phyloP scores from a whole-genome alignment of 495 filamentous ascomycete genomes.

The Aspergillus bertholletiae region DNA sequence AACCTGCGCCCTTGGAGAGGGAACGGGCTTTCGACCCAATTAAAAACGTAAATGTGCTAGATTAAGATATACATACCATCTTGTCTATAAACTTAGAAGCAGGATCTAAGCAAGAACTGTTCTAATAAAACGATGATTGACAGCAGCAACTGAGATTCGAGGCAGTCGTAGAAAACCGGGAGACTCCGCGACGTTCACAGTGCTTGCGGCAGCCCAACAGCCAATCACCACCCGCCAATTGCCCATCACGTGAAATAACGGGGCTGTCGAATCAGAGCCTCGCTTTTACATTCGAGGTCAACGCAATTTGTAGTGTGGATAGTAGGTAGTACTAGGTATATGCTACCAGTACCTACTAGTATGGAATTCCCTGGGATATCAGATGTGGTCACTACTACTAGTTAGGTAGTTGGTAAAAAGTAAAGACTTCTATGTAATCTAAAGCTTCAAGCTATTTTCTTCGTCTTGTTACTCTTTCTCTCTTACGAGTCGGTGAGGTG shows the following conservation, averaged over 20 bases:
- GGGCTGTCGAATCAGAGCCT: conserved; percentile 13
- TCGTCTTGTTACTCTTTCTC: too few relatives aligned
- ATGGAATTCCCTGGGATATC: too few relatives aligned
- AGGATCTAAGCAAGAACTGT: conserved; percentile 23
- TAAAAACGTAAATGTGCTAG: neutral
- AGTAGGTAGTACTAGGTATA: too few relatives aligned
- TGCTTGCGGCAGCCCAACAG: conserved; percentile 10
- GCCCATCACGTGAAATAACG: conserved; percentile 16
- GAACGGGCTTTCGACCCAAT: neutral
- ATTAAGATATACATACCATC: conserved; percentile 27
- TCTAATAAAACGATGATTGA: conserved; percentile 24
- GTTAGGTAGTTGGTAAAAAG: too few relatives aligned
- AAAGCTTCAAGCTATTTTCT: too few relatives aligned
- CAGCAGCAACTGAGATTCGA: conserved; percentile 16
- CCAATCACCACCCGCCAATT: conserved; percentile 27
- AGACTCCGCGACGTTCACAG: conserved; percentile 22
- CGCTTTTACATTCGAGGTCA: conserved; percentile 8
- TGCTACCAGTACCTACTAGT: neutral
- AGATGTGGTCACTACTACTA: too few relatives aligned
- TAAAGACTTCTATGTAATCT: too few relatives aligned
- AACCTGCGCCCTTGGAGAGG: neutral
- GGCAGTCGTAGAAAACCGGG: conserved; percentile 40
- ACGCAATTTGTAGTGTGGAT: too few relatives aligned
- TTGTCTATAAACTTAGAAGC: conserved; percentile 13
- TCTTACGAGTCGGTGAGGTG: too few relatives aligned